Conservation (phyloP, 1,284 basidiomycete genomes). For the Stygiomarasmius scandens region DNA sequence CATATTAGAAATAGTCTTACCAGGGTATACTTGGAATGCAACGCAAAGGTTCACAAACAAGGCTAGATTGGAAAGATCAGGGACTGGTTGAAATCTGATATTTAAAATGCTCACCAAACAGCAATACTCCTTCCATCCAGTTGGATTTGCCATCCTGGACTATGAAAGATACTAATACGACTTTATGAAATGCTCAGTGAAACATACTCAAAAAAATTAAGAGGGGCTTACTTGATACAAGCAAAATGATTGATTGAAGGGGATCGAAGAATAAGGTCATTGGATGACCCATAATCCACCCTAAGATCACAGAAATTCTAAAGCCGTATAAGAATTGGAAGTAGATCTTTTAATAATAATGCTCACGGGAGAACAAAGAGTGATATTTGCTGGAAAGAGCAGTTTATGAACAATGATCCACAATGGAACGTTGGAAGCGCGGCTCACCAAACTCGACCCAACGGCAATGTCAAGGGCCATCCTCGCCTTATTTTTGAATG, state of each 20-base stretch:
- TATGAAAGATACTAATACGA: constrained; percentile 6
- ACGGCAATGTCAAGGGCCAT: constrained; percentile 9
- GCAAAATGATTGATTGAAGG: background rate
- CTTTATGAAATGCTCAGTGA: background rate
- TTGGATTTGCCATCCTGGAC: constrained; percentile 9
- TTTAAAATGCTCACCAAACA: background rate
- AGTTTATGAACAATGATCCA: too few relatives aligned
- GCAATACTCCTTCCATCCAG: constrained; percentile 10
- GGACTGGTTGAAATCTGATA: background rate
- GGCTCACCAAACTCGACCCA: constrained; percentile 9
- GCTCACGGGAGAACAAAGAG: constrained; percentile 9
- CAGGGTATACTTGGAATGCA: constrained; percentile 8
- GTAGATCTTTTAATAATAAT: background rate
- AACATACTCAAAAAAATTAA: background rate
- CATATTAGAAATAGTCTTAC: background rate
- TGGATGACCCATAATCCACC: constrained; percentile 7
- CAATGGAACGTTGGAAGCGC: too few relatives aligned
- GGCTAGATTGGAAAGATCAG: background rate
- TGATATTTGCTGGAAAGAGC: constrained; percentile 8
- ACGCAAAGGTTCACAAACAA: constrained; percentile 6
- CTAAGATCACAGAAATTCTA: constrained; percentile 7
- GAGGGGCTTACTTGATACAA: background rate
- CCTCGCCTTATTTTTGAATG: constrained; percentile 3
- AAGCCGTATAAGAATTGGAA: too few relatives aligned
- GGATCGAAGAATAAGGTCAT: constrained; percentile 8